phyloP scores from a whole-genome alignment of 257 asterid genomes.

The Buddleja alternifolia region DNA sequence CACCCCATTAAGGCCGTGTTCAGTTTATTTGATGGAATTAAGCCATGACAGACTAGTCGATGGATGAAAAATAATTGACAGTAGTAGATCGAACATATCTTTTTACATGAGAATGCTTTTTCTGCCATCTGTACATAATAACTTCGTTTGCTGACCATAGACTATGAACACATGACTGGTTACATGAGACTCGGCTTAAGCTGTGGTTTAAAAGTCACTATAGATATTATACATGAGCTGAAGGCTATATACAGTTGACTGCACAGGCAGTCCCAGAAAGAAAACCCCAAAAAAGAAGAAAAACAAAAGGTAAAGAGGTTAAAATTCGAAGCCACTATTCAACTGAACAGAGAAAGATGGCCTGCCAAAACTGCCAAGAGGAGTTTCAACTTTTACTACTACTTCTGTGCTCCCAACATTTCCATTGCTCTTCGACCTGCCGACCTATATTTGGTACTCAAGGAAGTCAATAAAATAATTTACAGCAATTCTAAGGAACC shows the following conservation, averaged over 20 bases:
- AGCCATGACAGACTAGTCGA: no score
- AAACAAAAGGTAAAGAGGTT: not conserved
- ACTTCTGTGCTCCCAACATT: slow-evolving; percentile 85
- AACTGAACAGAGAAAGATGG: slow-evolving; percentile 85
- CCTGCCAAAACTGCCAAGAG: slow-evolving; percentile 64
- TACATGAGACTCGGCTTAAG: slow-evolving; percentile 19
- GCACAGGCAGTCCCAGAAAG: not conserved
- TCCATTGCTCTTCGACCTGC: slow-evolving; percentile 96
- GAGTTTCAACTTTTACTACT: slow-evolving; percentile 82
- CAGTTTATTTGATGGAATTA: no score
- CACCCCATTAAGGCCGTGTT: no score
- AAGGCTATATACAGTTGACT: no score
- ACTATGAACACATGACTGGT: slow-evolving; percentile 14
- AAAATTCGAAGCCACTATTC: slow-evolving; percentile 88
- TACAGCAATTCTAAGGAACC: no score
- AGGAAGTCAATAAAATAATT: not conserved
- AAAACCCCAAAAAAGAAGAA: not conserved
- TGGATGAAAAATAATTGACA: no score
- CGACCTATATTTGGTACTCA: slow-evolving; percentile 53
- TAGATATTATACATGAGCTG: no score
- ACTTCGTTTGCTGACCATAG: not conserved
- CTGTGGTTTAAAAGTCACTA: slow-evolving; percentile 12
- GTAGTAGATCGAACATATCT: no score
- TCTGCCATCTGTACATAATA: slow-evolving; percentile 7
- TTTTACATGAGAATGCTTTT: no score